Conservation (phyloP, 805 yeast genomes). For the Cephaloascus fragrans region DNA sequence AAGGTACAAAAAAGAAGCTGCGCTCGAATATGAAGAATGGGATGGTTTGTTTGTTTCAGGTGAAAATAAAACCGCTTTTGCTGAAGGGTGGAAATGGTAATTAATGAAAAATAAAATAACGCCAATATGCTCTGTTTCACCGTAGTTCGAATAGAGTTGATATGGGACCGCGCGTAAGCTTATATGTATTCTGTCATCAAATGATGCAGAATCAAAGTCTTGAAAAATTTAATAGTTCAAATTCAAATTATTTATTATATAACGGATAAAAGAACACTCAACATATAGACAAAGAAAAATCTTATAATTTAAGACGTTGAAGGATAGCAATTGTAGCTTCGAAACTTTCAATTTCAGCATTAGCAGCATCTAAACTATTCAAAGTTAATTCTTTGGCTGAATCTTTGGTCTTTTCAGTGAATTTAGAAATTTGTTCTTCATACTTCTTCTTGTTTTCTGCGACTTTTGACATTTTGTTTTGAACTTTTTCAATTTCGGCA, state of each 20-base stretch:
- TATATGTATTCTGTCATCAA: too few species aligned
- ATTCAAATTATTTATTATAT: too few species aligned
- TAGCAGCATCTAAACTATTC: constrained; percentile 55
- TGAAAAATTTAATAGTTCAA: too few species aligned
- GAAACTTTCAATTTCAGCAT: constrained; percentile 86
- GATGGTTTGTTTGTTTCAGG: constrained; percentile 20
- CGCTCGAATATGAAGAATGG: constrained; percentile 64
- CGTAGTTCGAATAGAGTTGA: too few species aligned
- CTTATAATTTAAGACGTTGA: constrained; percentile 56
- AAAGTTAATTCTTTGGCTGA: constrained; percentile 73
- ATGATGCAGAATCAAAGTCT: too few species aligned
- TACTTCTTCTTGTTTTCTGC: constrained; percentile 49
- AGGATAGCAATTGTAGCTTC: constrained; percentile 79
- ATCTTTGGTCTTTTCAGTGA: constrained; percentile 74
- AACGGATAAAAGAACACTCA: too few species aligned
- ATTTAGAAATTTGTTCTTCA: constrained; percentile 72
- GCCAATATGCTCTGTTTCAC: too few species aligned
- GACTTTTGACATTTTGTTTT: constrained; percentile 63
- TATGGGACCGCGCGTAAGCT: too few species aligned
- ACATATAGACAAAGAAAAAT: background rate
- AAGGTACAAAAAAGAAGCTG: constrained; percentile 61
- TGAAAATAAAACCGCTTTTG: constrained; percentile 8
- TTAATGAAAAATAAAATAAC: too few species aligned
- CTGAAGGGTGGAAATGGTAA: constrained; percentile 16
- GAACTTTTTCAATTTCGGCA: constrained; percentile 78